Percentiles rank a stretch among this genome's conserved stretches.
Evolutionary conservation across 2,329 filamentous ascomycete species (phyloP).

Genomic region (Fusarium coicis): DNA sequence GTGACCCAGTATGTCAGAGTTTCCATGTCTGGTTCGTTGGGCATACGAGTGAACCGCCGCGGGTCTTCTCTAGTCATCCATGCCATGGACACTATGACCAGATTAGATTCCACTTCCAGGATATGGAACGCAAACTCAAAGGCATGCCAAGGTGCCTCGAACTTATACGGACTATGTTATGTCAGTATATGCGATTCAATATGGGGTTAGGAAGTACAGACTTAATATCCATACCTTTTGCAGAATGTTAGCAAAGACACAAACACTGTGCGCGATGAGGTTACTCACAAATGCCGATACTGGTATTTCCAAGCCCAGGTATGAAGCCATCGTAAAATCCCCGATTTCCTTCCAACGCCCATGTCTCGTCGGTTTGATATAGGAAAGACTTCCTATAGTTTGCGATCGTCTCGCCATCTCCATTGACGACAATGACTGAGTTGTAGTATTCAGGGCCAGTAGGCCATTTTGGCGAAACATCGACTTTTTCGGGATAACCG

Average conservation of each 20-base stretch:
- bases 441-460: constrained; percentile 66
- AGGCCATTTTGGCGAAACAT: constrained; percentile 61
- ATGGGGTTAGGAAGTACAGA: constrained; percentile 45
- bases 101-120: constrained; percentile 63
- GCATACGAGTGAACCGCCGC: constrained; percentile 57
- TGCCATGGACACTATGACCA: constrained; percentile 80
- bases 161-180: constrained; percentile 49
- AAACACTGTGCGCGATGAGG: background rate
- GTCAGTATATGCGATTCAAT: background rate
- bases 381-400: constrained; percentile 71
- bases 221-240: constrained; percentile 65
- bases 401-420: constrained; percentile 66
- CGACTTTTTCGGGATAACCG: constrained; percentile 79
- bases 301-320: constrained; percentile 60
- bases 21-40: constrained; percentile 74
- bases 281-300: constrained; percentile 67
- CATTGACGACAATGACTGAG: constrained; percentile 63
- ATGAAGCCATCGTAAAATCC: constrained; percentile 62
- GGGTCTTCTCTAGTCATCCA: constrained; percentile 73
- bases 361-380: constrained; percentile 70
- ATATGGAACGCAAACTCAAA: constrained; percentile 65
- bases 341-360: constrained; percentile 64
- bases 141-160: constrained; percentile 51
- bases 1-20: constrained; percentile 81
- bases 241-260: background rate